phyloP scores from a whole-genome alignment of 305 asterid species.

The Andrographis paniculata region DNA sequence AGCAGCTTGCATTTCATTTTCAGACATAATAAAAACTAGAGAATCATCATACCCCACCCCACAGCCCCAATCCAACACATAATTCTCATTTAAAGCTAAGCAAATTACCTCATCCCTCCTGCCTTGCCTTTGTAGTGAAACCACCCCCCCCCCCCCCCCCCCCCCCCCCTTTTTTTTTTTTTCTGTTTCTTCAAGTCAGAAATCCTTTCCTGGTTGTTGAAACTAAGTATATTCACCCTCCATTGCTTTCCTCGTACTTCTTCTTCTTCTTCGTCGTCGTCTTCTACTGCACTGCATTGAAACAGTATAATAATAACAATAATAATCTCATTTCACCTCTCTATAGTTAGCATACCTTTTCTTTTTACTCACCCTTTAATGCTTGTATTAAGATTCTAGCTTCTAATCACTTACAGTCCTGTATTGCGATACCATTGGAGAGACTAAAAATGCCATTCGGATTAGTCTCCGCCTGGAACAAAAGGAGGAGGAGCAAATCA shows the following conservation, averaged over 20 bases:
- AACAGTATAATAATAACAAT: too few species aligned
- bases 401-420: conserved; percentile 1
- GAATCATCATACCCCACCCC: too few species aligned
- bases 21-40: conserved; percentile 32
- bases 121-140: neutral
- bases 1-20: conserved; percentile 54
- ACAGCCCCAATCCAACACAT: conserved; percentile 13
- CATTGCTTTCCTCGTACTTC: conserved; percentile 75
- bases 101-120: conserved; percentile 16
- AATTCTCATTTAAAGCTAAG: conserved; percentile 38
- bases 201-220: conserved; percentile 42
- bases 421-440: neutral
- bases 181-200: conserved; percentile 59
- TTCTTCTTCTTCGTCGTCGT: conserved; percentile 38
- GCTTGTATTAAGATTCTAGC: too few species aligned
- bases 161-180: conserved; percentile 19
- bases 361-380: too few species aligned
- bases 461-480: conserved; percentile 85
- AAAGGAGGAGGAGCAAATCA: conserved; percentile 80
- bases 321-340: conserved; percentile 19
- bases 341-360: too few species aligned
- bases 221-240: conserved; percentile 27
- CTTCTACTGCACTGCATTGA: conserved; percentile 23
- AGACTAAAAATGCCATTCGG: conserved; percentile 65
- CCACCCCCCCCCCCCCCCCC: conserved; percentile 9